Base-by-base conservation (phyloP, 2,329 filamentous ascomycete genomes). In the Cryphonectria naterciae region DNA sequence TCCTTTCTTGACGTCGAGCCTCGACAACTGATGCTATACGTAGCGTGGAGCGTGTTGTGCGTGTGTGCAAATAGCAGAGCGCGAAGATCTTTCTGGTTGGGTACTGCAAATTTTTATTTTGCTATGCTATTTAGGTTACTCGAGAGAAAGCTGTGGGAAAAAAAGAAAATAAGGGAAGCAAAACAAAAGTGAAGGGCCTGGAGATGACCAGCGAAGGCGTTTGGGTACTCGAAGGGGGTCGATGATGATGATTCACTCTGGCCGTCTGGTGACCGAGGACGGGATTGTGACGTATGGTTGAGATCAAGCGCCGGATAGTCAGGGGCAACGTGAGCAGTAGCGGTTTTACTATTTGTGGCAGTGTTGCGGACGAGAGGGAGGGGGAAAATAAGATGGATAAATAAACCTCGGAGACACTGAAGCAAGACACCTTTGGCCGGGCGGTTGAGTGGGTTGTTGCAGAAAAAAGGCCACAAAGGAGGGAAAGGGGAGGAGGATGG, bases 71-170 rank as follows among this genome's bases (percentile, higher is more conserved):
- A 67, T 66, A 70, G 66, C 61, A 49, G 54, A 68, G 60, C 58
- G 62, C 61, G 13, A 22, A 41, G 58, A 52, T 66, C 60, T 41
- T 68, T 68, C 46, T 68, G 56, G 71, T 67, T 66, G 68, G 66
- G 43, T 61, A 58, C n/a, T 69, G 43, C 64, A 72, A 65, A 70
- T 80, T 82, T 84, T 84, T 79, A 84, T 83, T 85, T 85, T 80
- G 82, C 81, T 85, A 84, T 81, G 81, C 81, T 85, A 85, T 81
- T 80, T 83, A 84, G 82, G 81, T 78, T 84, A 84, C 79, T 81
- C 81, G 77, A 79, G 71, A 72, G 74, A 71, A 43, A 54, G 67
- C 67, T 63, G 65, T 49, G 46, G 32, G 32, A 63, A n/a, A 28
- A 43, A 35, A 25, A 67, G 43, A 46, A 11, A 41, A 68, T 28